phyloP scores from a whole-genome alignment of 768 basidiomycete species.

The Lactarius vividus region DNA sequence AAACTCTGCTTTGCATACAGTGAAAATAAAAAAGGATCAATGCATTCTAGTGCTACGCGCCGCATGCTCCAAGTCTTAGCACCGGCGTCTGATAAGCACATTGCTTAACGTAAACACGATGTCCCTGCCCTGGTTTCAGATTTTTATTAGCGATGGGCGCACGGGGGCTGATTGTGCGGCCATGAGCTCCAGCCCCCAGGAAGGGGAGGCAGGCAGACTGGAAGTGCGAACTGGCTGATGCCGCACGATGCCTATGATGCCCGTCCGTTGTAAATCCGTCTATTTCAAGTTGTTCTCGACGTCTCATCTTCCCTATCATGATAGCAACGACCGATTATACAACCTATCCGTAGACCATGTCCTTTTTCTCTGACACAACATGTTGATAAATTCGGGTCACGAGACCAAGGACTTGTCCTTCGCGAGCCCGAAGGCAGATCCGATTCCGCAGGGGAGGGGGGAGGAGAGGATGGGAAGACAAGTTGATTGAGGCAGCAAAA shows the following conservation, averaged over 20 bases:
- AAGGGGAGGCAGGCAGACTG: background rate
- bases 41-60: background rate
- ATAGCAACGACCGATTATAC: background rate
- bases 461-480: background rate
- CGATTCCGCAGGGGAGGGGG: background rate
- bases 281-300: no score
- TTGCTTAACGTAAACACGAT: background rate
- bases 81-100: background rate
- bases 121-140: background rate
- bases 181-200: background rate
- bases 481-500: no score
- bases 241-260: no score
- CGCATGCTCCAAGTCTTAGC: background rate
- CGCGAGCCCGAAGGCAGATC: background rate
- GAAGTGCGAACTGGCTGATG: background rate
- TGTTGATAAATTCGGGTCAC: background rate
- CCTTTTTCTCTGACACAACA: background rate
- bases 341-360: background rate
- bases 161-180: background rate
- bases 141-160: background rate
- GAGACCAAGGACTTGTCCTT: background rate
- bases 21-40: background rate
- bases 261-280: no score
- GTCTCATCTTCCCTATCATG: background rate
- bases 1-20: no score